Base-by-base conservation (phyloP, 345 rosid species). In the Physaria fendleri region DNA sequence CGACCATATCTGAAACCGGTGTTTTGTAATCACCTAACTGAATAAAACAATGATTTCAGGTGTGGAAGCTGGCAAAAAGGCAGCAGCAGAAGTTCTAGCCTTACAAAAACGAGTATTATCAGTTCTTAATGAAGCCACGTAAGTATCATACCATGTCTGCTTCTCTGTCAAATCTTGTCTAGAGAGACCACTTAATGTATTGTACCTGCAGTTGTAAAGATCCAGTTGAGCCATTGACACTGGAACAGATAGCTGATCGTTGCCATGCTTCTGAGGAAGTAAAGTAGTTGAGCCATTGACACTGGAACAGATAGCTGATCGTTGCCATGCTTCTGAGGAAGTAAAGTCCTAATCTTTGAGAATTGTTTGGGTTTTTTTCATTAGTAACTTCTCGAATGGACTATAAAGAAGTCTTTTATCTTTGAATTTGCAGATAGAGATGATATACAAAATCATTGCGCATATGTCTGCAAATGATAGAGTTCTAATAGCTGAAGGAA, bases 41-140 rank as follows among this genome's bases (percentile, higher is more conserved):
- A 20, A 10, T 53, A 38, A 60, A 27, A 51, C 48, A 32, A 40
- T 51, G 23, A 35, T 51, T 34, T 66, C 51, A 93, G 97, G 99
- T 59, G 99, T 93, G 57, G 99, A 93, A 82, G 99, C 97, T 44
- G 99, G 99, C 62, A 89, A 93, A 66, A 89, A 85, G 61, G 97
- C 99, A 38, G 99, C 99, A 13, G 97, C 91, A 52, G 97, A 93
- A 74, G 95, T 93, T 54, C 76, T 93, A 46, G 92, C 97, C 59
- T 85, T 93, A 57, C 99, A 93, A 68, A 93, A 87, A 74, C 91
- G 94, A 52, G 95, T 93, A 57, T 76, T 93, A 75, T 79, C 91
- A 12, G 97, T 93, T 14, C 91, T 93, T 6, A 87, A 85, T 45
- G 95, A 93, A 73, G 97, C 99, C 65, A 93, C 88, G 99, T 93